A percentile compares a stretch with the other conserved stretches of the same genome.
phyloP scores from a whole-genome alignment of 306 rosid species.

The Sechiopsis laciniata region DNA sequence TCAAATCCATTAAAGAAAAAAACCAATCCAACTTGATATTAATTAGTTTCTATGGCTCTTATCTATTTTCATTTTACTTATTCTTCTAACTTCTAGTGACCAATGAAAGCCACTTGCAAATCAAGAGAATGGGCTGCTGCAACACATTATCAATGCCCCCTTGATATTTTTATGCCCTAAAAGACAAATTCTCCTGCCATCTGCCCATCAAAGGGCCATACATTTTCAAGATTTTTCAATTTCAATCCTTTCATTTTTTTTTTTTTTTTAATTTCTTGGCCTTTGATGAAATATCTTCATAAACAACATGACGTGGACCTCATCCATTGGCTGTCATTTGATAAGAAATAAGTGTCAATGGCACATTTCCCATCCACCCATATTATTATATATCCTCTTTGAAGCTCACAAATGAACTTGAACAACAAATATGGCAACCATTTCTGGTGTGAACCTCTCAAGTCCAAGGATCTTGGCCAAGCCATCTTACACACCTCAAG shows the following conservation, averaged over 20 bases:
- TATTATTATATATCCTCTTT: constrained; percentile 1
- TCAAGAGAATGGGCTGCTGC: neutral
- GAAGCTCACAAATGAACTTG: neutral
- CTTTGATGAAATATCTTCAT: constrained; percentile 7
- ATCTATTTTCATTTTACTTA: neutral
- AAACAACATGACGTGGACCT: neutral
- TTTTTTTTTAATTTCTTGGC: too few species aligned
- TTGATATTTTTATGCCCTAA: constrained; percentile 6
- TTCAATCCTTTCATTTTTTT: too few species aligned
- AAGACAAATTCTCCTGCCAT: neutral
- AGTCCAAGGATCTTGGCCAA: constrained; percentile 1
- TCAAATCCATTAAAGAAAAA: neutral
- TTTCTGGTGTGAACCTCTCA: constrained; percentile 17
- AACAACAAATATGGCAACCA: constrained; percentile 19
- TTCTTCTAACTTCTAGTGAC: constrained; percentile 1
- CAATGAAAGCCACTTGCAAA: constrained; percentile 1
- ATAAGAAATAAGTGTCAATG: constrained; percentile 21
- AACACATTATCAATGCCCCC: neutral
- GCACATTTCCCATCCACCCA: neutral
- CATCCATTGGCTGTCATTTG: constrained; percentile 11
- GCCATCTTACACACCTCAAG: neutral
- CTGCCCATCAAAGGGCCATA: constrained; percentile 17
- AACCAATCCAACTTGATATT: neutral
- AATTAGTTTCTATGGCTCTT: neutral
- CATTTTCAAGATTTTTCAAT: neutral